These are phyloP conservation scores for Telopea speciosissima DNA, from an alignment of 177 flowering plant genomes.

Conservation along the genomic window DNA sequence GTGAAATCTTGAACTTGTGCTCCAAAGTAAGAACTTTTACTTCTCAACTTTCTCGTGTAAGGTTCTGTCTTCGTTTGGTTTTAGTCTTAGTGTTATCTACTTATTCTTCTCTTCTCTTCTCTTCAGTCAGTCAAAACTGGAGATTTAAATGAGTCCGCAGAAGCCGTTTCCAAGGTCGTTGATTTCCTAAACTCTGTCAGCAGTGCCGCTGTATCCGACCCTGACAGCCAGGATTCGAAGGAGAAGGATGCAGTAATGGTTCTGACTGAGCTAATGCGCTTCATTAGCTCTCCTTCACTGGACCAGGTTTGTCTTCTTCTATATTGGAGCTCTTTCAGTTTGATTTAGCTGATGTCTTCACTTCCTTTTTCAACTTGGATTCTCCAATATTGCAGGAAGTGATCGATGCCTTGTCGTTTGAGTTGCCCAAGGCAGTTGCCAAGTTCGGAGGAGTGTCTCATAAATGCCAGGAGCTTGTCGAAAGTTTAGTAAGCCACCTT, in stretches of 20 bases:
- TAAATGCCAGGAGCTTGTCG: slow-evolving; percentile 36
- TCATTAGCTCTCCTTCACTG: slow-evolving; percentile 29
- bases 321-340: not conserved
- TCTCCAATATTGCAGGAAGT: slow-evolving; percentile 30
- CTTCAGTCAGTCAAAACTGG: slow-evolving; percentile 35
- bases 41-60: not conserved
- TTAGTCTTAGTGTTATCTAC: too few species aligned
- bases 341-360: not conserved
- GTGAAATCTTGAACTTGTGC: slow-evolving; percentile 26
- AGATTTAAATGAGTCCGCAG: slow-evolving; percentile 25
- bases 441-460: slow-evolving; percentile 43
- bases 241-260: slow-evolving; percentile 26
- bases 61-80: not conserved
- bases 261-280: slow-evolving; percentile 32
- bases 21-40: slow-evolving; percentile 25
- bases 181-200: slow-evolving; percentile 35
- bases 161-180: slow-evolving; percentile 29
- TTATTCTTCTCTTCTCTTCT: not conserved
- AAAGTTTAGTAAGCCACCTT: slow-evolving; percentile 33
- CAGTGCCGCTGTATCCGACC: slow-evolving; percentile 18
- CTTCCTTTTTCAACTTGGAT: slow-evolving; percentile 4
- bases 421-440: slow-evolving; percentile 58
- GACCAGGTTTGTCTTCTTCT: slow-evolving; percentile 34
- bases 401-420: slow-evolving; percentile 58
- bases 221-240: slow-evolving; percentile 21